Conservation (phyloP, 768 basidiomycete genomes). For the Paxillus ammoniavirescens region DNA sequence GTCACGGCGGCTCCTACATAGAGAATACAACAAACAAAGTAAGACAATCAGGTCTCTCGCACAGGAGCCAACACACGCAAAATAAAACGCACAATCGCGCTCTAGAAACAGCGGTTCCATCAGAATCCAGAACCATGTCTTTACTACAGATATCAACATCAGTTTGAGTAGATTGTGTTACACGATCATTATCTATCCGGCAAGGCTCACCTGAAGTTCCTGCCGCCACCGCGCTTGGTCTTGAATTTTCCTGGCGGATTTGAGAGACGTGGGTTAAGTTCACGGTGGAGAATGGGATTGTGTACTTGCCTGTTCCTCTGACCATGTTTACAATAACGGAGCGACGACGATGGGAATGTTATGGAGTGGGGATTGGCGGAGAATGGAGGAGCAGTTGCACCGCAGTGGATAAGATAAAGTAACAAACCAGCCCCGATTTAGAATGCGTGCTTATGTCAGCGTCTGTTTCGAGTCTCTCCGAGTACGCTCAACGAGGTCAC, state of each 20-base stretch:
- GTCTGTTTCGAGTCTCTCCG: constrained; percentile 7
- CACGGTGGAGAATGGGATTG: neutral
- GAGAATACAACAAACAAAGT: constrained; percentile 5
- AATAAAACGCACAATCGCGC: constrained; percentile 40
- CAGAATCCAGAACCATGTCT: constrained; percentile 55
- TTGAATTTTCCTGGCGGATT: constrained; percentile 68
- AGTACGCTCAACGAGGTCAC: neutral
- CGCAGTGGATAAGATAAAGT: constrained; percentile 18
- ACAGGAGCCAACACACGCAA: constrained; percentile 5
- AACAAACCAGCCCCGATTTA: neutral
- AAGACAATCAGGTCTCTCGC: constrained; percentile 13
- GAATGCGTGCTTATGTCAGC: constrained; percentile 18
- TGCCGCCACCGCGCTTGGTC: constrained; percentile 84
- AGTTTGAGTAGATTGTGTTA: constrained; percentile 2
- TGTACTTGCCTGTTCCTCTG: constrained; percentile 28
- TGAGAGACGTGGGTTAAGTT: neutral
- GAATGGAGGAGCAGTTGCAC: neutral
- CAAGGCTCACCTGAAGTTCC: constrained; percentile 66
- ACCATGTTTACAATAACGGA: constrained; percentile 23
- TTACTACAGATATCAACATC: constrained; percentile 39
- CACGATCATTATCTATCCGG: constrained; percentile 1
- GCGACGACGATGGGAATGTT: neutral
- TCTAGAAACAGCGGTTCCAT: constrained; percentile 54
- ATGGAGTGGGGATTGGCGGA: neutral
- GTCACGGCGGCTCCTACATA: constrained; percentile 20